phyloP scores from a whole-genome alignment of 192 early-diverging fungal species.

The Chytriomyces hyalinus region DNA sequence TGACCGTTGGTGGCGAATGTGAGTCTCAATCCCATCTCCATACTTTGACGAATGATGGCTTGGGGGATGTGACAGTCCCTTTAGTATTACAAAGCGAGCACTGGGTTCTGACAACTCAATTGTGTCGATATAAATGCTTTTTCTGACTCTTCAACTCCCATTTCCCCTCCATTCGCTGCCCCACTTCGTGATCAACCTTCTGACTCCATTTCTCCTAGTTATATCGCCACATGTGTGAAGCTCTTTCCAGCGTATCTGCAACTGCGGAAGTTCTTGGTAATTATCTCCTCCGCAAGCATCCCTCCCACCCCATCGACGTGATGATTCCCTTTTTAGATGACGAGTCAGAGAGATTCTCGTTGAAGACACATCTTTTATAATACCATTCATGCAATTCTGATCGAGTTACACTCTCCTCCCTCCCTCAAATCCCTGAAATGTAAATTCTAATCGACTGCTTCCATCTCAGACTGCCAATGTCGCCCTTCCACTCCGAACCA shows the following conservation, averaged over 20 bases:
- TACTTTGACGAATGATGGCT: conserved; percentile 6
- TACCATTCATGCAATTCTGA: conserved; percentile 36
- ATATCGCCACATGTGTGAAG: background rate
- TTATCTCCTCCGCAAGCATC: background rate
- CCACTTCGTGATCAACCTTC: background rate
- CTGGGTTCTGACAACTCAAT: conserved; percentile 33
- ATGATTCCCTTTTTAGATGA: conserved; percentile 33
- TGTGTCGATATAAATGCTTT: conserved; percentile 35
- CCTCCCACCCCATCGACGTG: conserved; percentile 7
- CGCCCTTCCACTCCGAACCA: too few species aligned
- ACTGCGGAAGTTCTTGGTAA: background rate
- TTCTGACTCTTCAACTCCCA: conserved; percentile 15
- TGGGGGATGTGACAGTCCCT: conserved; percentile 17
- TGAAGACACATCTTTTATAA: conserved; percentile 27
- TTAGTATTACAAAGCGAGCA: conserved; percentile 28
- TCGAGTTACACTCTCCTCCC: background rate
- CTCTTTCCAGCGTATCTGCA: background rate
- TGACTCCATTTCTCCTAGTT: background rate
- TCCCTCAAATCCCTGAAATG: background rate
- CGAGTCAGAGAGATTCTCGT: conserved; percentile 31
- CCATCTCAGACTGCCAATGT: too few species aligned
- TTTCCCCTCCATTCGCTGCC: background rate
- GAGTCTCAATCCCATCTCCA: background rate
- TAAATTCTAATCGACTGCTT: too few species aligned
- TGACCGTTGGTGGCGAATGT: background rate